phyloP scores from a whole-genome alignment of 371 early-diverging fungal species.

The Paraphysoderma sedebokerense region DNA sequence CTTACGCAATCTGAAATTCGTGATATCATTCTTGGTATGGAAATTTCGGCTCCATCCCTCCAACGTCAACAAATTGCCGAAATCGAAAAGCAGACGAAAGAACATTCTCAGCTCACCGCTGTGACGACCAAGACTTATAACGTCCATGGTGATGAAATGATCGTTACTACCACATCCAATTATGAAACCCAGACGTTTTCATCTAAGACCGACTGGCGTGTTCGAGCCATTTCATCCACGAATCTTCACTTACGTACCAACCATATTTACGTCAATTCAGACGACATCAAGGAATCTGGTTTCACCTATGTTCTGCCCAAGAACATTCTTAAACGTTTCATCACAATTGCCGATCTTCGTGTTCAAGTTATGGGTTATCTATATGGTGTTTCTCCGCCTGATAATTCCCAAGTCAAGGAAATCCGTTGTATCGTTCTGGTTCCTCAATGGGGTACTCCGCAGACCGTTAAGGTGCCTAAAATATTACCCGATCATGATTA shows the following conservation, averaged over 20 bases:
- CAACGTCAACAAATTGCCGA: conserved; percentile 95
- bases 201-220: conserved; percentile 97
- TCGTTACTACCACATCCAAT: conserved; percentile 91
- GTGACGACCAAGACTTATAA: conserved; percentile 91
- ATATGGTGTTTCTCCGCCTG: conserved; percentile 85
- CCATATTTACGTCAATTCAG: conserved; percentile 87
- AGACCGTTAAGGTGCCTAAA: conserved; percentile 79
- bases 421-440: conserved; percentile 87
- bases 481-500: conserved; percentile 78
- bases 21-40: conserved; percentile 98
- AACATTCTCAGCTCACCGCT: conserved; percentile 81
- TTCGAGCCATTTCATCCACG: conserved; percentile 86
- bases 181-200: conserved; percentile 93
- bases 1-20: conserved; percentile 94
- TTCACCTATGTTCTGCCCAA: conserved; percentile 93
- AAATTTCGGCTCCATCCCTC: conserved; percentile 90
- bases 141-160: conserved; percentile 95
- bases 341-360: conserved; percentile 84
- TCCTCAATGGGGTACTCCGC: conserved; percentile 94
- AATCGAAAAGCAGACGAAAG: conserved; percentile 88
- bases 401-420: conserved; percentile 89
- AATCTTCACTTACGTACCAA: conserved; percentile 87
- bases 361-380: conserved; percentile 90
- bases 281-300: conserved; percentile 80
- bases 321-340: conserved; percentile 89